phyloP scores from a whole-genome alignment of 2,329 filamentous ascomycete species.

The Cytospora leucostoma region DNA sequence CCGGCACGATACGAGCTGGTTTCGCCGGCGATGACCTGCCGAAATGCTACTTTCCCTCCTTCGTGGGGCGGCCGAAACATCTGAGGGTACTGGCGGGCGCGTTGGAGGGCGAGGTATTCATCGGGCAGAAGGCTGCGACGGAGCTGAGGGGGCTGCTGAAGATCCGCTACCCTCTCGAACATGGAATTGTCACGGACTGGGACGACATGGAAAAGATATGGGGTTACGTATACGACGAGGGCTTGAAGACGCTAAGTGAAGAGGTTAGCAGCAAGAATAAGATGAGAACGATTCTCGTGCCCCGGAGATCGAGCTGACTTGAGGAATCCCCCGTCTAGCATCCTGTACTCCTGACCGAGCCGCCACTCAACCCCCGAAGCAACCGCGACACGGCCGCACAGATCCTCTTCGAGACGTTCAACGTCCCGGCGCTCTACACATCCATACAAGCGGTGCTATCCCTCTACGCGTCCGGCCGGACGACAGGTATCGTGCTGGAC shows the following conservation, averaged over 20 bases:
- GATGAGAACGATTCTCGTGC: conserved; percentile 33
- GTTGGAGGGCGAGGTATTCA: conserved; percentile 94
- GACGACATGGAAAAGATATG: conserved; percentile 99
- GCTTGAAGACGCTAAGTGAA: conserved; percentile 94
- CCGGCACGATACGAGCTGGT: conserved; percentile 93
- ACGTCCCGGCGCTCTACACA: conserved; percentile 93
- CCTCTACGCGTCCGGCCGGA: conserved; percentile 91
- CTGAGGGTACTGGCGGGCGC: conserved; percentile 93
- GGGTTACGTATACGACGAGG: conserved; percentile 96
- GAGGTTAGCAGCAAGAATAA: conserved; percentile 60
- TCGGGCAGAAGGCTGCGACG: conserved; percentile 83
- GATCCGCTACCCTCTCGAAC: conserved; percentile 93
- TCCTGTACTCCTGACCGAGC: conserved; percentile 93
- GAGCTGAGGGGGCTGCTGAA: conserved; percentile 91
- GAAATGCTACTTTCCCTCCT: conserved; percentile 96
- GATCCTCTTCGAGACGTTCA: conserved; percentile 98
- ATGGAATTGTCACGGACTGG: conserved; percentile 99
- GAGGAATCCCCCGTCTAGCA: conserved; percentile 55
- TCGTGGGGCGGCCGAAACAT: conserved; percentile 95
- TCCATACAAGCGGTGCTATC: conserved; percentile 97
- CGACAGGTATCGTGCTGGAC: conserved; percentile 93
- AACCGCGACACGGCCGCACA: conserved; percentile 97
- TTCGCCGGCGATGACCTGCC: conserved; percentile 96
- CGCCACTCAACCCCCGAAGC: conserved; percentile 89
- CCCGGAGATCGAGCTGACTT: conserved; percentile 26